A percentile compares a stretch with the other conserved stretches of the same genome.
phyloP scores from a whole-genome alignment of 2,329 filamentous ascomycete genomes.

The Colletotrichum spinosum region DNA sequence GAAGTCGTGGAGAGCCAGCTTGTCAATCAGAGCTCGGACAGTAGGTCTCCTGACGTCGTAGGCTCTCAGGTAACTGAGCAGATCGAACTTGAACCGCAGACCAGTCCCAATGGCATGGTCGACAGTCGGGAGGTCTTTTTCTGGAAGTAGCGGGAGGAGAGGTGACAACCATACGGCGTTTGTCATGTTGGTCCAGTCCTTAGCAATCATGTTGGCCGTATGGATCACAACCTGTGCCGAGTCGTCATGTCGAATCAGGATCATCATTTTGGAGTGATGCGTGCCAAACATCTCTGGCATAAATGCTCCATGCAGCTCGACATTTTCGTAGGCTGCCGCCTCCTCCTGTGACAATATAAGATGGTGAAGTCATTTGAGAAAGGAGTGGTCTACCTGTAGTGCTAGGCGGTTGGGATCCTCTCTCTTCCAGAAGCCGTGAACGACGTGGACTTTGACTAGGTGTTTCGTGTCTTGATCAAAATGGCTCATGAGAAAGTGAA shows the following conservation, averaged over 20 bases:
- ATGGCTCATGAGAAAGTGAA: constrained; percentile 65
- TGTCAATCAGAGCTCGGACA: constrained; percentile 65
- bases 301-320: constrained; percentile 77
- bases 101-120: constrained; percentile 54
- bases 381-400: constrained; percentile 62
- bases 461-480: constrained; percentile 64
- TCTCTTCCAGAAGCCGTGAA: constrained; percentile 74
- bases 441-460: constrained; percentile 64
- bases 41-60: constrained; percentile 72
- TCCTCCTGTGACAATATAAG: constrained; percentile 61
- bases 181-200: constrained; percentile 90
- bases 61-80: constrained; percentile 76
- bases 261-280: constrained; percentile 88
- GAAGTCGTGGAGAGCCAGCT: constrained; percentile 77
- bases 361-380: constrained; percentile 31
- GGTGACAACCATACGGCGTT: constrained; percentile 87
- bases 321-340: constrained; percentile 72
- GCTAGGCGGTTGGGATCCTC: constrained; percentile 70
- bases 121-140: constrained; percentile 1
- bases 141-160: constrained; percentile 64
- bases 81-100: constrained; percentile 77
- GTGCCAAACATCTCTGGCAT: constrained; percentile 90
- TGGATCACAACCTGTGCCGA: constrained; percentile 84
- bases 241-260: constrained; percentile 83
- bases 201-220: constrained; percentile 90